Percentiles rank a stretch among this genome's conserved stretches.
Evolutionary conservation across 1,284 basidiomycete species (phyloP).

Genomic region (Microbotryum silenes-acaulis): DNA sequence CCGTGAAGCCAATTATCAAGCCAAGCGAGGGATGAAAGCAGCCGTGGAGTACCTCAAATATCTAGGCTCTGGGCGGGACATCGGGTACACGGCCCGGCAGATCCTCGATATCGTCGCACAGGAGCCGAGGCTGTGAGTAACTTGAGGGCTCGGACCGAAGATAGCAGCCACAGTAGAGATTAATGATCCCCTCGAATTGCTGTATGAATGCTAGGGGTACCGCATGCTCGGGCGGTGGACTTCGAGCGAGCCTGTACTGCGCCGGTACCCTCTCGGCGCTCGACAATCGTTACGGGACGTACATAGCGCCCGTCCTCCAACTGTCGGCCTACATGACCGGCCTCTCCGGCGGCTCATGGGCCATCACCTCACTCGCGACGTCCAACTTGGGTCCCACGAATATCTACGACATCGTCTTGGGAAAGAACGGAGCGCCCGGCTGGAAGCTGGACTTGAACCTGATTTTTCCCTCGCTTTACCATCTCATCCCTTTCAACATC

Average conservation of each 20-base stretch:
- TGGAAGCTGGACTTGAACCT: conserved; percentile 24
- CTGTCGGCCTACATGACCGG: conserved; percentile 56
- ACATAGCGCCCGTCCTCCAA: conserved; percentile 56
- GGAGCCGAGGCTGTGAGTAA: too few species aligned
- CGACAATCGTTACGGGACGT: conserved; percentile 53
- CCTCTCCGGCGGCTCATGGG: conserved; percentile 49
- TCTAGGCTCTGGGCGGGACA: too few species aligned
- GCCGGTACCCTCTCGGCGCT: conserved; percentile 54
- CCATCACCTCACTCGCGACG: conserved; percentile 21
- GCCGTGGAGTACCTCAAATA: too few species aligned
- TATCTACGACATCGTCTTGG: conserved; percentile 30
- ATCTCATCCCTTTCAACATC: conserved; percentile 18
- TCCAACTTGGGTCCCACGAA: conserved; percentile 18
- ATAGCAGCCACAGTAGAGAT: too few species aligned
- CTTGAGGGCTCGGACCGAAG: too few species aligned
- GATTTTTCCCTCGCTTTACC: conserved; percentile 13
- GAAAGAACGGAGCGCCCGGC: conserved; percentile 6
- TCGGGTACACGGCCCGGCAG: too few species aligned
- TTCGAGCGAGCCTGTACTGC: conserved; percentile 54
- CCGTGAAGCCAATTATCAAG: conserved; percentile 14
- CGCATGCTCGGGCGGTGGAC: conserved; percentile 41
- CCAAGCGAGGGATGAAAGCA: background rate
- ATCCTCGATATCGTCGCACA: too few species aligned
- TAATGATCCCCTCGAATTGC: background rate
- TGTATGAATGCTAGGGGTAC: conserved; percentile 1